Percentiles rank a stretch among this genome's conserved stretches.
phyloP scores from a whole-genome alignment of 1,284 basidiomycete species.

The Gomphus bonarii region DNA sequence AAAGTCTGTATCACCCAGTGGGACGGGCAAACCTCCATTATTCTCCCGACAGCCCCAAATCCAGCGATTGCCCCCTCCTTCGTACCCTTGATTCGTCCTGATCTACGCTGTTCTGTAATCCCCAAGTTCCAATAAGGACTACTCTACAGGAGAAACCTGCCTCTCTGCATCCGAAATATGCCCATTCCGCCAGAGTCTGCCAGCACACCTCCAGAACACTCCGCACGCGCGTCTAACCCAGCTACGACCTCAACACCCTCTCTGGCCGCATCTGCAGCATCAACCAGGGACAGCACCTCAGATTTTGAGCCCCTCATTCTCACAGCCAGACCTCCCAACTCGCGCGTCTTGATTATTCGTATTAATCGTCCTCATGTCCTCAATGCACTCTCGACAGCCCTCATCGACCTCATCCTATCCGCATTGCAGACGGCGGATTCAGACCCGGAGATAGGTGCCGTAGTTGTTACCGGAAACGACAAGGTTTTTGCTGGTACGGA shows the following conservation, averaged over 20 bases:
- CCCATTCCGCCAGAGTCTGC: neutral
- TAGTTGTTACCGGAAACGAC: constrained; percentile 54
- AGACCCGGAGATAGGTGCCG: constrained; percentile 37
- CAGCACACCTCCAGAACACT: neutral
- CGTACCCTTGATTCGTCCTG: too few species aligned
- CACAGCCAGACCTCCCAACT: constrained; percentile 13
- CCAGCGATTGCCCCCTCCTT: too few species aligned
- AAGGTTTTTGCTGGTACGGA: constrained; percentile 45
- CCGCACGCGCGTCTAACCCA: neutral
- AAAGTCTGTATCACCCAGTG: neutral
- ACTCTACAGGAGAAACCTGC: neutral
- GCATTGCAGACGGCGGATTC: constrained; percentile 34
- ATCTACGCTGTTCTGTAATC: neutral
- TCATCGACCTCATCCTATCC: constrained; percentile 36
- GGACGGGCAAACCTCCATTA: neutral
- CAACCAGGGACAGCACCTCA: neutral
- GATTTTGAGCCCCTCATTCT: constrained; percentile 2
- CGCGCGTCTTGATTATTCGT: constrained; percentile 20
- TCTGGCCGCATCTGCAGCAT: constrained; percentile 1
- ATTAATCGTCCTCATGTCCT: constrained; percentile 58
- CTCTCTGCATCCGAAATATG: neutral
- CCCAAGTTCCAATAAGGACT: neutral
- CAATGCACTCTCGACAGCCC: constrained; percentile 46
- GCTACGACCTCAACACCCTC: neutral
- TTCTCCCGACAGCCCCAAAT: neutral